Evolutionary conservation across 2,329 filamentous ascomycete species (phyloP), one percentile per base, ranked within the genome.

Genomic region (Scedosporium boydii): DNA sequence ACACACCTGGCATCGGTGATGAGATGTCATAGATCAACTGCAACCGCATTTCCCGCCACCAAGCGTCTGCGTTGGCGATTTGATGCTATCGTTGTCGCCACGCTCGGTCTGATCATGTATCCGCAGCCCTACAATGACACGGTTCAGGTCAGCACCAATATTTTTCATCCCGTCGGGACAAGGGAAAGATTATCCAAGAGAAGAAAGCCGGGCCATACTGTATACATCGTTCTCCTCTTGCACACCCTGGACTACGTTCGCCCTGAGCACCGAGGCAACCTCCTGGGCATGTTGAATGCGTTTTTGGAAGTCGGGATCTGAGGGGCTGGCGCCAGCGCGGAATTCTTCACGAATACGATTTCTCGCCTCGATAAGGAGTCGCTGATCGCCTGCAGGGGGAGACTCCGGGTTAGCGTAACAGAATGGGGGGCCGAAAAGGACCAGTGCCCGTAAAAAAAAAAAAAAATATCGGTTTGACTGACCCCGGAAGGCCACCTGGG

Each of bases 91-190:
- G 71, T 99, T 99, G 76, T 98, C 90, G 61, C 95, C 92, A 67
- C 91, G 82, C 75, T 99, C 93, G 34, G 89, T 99, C 67, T 96
- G 79, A 65, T 96, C 84, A 73, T 98, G 95, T 75, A 99, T 97
- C 60, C 88, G 83, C 63, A 98, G 77, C 72, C 89, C 92, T 97
- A 68, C 41, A 46, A 23, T 62, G 60, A 63, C 61, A 64, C 64
- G 57, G 14, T 14, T 9, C 26, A 27, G 21, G 44, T 51, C 48
- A 26, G 51, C 3, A 57, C 21, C 34, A 64, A 64, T 62, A 62
- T 44, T 58, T 48, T 10, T 18, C 16, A 26, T 34, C 34, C 14
- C 23, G 53, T 64, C 60, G 60, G 56, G 27, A 7, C 53, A 9
- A 23, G 7, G 23, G 55, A 53, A 29, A 44, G 23, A 27, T n/a